phyloP scores from a whole-genome alignment of 805 yeast genomes.

The Candida germanica region DNA sequence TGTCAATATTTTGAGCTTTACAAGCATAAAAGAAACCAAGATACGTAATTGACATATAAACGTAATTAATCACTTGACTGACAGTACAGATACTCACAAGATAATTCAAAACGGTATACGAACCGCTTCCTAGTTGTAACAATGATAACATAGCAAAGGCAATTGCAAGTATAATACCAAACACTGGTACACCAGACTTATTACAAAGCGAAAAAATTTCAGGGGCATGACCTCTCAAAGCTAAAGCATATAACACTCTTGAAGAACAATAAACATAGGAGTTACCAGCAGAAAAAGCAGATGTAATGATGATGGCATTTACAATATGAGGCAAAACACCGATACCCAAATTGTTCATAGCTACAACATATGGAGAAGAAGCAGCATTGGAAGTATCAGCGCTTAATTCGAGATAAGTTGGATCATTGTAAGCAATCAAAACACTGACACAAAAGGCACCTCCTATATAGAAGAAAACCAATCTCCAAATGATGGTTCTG shows the following conservation, averaged over 20 bases:
- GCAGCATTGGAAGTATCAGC: conserved; percentile 11
- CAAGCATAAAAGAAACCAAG: conserved; percentile 42
- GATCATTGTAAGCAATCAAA: conserved; percentile 33
- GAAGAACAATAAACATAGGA: conserved; percentile 74
- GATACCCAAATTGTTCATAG: conserved; percentile 65
- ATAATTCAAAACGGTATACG: conserved; percentile 40
- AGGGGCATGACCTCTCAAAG: conserved; percentile 73
- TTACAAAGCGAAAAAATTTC: conserved; percentile 54
- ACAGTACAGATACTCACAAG: conserved; percentile 47
- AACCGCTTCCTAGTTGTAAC: conserved; percentile 25
- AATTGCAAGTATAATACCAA: conserved; percentile 46
- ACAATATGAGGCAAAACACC: conserved; percentile 70
- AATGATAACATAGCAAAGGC: conserved; percentile 16
- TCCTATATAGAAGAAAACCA: conserved; percentile 41
- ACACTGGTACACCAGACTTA: conserved; percentile 66
- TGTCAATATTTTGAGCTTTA: conserved; percentile 38
- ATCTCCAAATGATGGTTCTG: conserved; percentile 40
- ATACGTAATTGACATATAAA: conserved; percentile 44
- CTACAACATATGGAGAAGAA: conserved; percentile 66
- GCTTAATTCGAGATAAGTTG: conserved; percentile 15
- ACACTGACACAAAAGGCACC: conserved; percentile 42
- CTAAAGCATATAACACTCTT: conserved; percentile 63
- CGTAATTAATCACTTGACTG: conserved; percentile 46
- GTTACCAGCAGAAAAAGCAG: conserved; percentile 83
- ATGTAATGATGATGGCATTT: conserved; percentile 68